Evolutionary conservation across 768 basidiomycete genomes (phyloP).

Genomic region (Pleurotus djamor): DNA sequence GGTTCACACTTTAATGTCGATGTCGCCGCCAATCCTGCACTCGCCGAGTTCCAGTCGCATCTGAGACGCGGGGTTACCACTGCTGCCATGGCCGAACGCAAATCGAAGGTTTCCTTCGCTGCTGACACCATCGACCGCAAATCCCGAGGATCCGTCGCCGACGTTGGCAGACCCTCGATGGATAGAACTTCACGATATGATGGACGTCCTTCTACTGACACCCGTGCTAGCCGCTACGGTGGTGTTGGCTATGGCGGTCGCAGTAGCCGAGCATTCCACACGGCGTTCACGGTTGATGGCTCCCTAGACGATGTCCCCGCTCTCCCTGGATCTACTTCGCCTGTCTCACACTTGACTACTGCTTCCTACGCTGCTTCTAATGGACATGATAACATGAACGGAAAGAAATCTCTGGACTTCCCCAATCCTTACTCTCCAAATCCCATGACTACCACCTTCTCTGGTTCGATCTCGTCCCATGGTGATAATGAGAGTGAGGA

Average conservation of each 20-base stretch:
- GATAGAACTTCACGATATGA: slow-evolving; percentile 29
- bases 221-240: slow-evolving; percentile 14
- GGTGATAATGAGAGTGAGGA: slow-evolving; percentile 11
- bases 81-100: slow-evolving; percentile 26
- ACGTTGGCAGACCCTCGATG: neutral
- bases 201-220: slow-evolving; percentile 36
- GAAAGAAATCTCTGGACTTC: neutral
- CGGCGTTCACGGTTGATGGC: slow-evolving; percentile 20
- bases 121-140: slow-evolving; percentile 33
- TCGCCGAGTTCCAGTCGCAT: slow-evolving; percentile 33
- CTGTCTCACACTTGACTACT: slow-evolving; percentile 1
- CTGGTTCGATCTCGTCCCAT: slow-evolving; percentile 9
- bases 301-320: neutral
- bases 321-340: slow-evolving; percentile 8
- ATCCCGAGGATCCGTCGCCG: neutral
- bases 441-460: slow-evolving; percentile 6
- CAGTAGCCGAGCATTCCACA: slow-evolving; percentile 32
- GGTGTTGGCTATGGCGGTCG: slow-evolving; percentile 19
- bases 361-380: neutral
- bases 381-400: neutral
- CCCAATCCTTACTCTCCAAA: neutral
- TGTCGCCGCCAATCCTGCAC: slow-evolving; percentile 15
- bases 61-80: slow-evolving; percentile 45
- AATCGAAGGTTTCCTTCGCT: slow-evolving; percentile 71
- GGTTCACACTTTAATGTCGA: slow-evolving; percentile 20